These are phyloP conservation scores for Corrigiola litoralis DNA, from an alignment of 179 eudicot genomes.

Conservation along the genomic window DNA sequence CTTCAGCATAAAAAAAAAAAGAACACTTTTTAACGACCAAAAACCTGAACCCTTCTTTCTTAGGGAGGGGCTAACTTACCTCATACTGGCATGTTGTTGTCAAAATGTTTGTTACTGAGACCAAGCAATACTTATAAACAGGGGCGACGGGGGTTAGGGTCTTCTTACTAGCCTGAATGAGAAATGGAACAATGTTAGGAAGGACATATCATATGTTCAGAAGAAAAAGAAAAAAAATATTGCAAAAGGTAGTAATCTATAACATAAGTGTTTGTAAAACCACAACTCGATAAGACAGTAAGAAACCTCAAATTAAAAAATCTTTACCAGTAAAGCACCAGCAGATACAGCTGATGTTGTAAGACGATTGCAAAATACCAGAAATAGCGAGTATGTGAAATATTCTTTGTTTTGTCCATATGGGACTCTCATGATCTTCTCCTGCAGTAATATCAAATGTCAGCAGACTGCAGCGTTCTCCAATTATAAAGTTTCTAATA, in stretches of 20 bases:
- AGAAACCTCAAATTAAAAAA: not conserved
- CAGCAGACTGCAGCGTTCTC: not conserved
- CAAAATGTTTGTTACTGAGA: conserved; percentile 84
- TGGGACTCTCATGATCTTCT: conserved; percentile 96
- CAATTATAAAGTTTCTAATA: not conserved
- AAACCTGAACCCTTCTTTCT: not conserved
- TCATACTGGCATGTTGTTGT: conserved; percentile 99
- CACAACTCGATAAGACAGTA: not conserved
- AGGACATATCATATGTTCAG: not conserved
- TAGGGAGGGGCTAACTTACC: conserved; percentile 34
- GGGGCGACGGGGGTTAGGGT: conserved; percentile 95
- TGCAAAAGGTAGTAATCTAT: too few species aligned
- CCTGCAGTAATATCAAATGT: conserved; percentile 43
- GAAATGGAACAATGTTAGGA: conserved; percentile 4
- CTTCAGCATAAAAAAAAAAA: not conserved
- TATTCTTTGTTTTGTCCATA: conserved; percentile 75
- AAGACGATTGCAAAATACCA: conserved; percentile 95
- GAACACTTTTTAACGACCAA: not conserved
- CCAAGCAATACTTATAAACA: conserved; percentile 73
- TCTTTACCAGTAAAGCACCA: conserved; percentile 63
- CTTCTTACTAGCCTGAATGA: conserved; percentile 73
- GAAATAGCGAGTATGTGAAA: conserved; percentile 75
- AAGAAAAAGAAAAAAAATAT: not conserved
- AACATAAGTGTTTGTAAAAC: not conserved
- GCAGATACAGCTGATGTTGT: conserved; percentile 85